Base-by-base conservation (phyloP, 345 rosid species). In the Laguncularia racemosa region DNA sequence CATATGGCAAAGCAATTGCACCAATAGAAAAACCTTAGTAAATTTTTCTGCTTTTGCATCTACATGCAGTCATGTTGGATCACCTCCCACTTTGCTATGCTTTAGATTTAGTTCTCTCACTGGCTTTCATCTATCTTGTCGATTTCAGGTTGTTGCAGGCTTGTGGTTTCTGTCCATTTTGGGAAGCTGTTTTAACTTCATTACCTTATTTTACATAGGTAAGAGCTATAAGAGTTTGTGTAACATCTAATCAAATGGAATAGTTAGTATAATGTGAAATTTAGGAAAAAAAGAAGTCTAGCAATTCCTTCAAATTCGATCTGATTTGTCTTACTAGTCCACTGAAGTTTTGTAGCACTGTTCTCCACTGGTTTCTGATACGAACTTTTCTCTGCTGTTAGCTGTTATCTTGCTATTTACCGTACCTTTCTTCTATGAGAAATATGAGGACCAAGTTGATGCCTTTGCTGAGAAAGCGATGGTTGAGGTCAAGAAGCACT, bases 391-490 rank as follows among this genome's bases (percentile, higher is more conserved):
- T 26, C 16, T 12, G 20, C 2, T 17, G 14, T n/a, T 17, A 93
- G 99, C 53, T 54, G 75, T 89, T 56, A 78, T 93, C 11, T 53
- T 84, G 63, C 76, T 87, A 20, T 77, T 68, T 63, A 83, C 97
- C 0, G 75, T 85, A 7, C 99, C 97, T 0, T 78, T 85, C 50
- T 43, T 79, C 14, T 93, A 93, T 17, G 97, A 93, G 84, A 90
- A 81, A 65, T 87, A 82, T 6, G 99, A 85, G 60, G 96, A 93
- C 73, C 68, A 85, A 66, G 77, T 89, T 3, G 99, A 93, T 61
- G 73, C 84, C 4, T 79, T 82, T 53, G 80, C 78, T 20, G 95
- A 87, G 87, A 93, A 85, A 74, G 95, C 89, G 20, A 55, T 75
- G 67, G 56, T 67, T 4, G 86, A 87, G 84, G 61, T 87, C 67